phyloP scores from a whole-genome alignment of 768 basidiomycete genomes.

The Serendipita sp. region DNA sequence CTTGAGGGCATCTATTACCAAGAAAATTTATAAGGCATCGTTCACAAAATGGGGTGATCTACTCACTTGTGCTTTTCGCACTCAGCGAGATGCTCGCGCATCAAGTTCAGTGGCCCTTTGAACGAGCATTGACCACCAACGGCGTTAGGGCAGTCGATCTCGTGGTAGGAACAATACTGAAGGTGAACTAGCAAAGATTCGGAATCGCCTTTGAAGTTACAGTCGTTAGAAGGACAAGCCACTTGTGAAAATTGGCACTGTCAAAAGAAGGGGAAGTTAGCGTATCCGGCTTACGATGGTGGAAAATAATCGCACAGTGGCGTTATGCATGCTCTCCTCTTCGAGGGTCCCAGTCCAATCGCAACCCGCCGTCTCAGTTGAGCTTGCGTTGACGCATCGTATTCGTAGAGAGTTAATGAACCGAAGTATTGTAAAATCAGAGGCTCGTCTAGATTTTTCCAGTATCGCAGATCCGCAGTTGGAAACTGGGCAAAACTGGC shows the following conservation, averaged over 20 bases:
- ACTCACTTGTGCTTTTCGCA: not conserved
- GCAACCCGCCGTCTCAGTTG: not conserved
- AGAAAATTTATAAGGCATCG: not conserved
- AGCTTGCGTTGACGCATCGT: not conserved
- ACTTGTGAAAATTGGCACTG: not conserved
- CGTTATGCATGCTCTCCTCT: not conserved
- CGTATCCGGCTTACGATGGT: not conserved
- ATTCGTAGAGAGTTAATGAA: not conserved
- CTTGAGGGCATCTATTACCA: constrained; percentile 3
- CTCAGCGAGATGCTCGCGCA: not conserved
- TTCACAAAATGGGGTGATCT: not conserved
- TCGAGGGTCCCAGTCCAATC: not conserved
- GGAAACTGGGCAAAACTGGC: not conserved
- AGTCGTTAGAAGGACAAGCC: not conserved
- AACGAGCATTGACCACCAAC: not conserved
- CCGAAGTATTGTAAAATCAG: not conserved
- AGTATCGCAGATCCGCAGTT: not conserved
- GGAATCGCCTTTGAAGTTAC: not conserved
- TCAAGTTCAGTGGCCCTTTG: not conserved
- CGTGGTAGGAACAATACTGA: not conserved
- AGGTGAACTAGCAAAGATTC: not conserved
- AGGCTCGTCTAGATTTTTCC: not conserved
- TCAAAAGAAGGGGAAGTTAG: not conserved
- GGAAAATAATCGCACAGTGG: not conserved
- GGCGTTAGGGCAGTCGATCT: not conserved